Base-by-base conservation (phyloP, 2,329 filamentous ascomycete species). In the Aspergillus sp. region DNA sequence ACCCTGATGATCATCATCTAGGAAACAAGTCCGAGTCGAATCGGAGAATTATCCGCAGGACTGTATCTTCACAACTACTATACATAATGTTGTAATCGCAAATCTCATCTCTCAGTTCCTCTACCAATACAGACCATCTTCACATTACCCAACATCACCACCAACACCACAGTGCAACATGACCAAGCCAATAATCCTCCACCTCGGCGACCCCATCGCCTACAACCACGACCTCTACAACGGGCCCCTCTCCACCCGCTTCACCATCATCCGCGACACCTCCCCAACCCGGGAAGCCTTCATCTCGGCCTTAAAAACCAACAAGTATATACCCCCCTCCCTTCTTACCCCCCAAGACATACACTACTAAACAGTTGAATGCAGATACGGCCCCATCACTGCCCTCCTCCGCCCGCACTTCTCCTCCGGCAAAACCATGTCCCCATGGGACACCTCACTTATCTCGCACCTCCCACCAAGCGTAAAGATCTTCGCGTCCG, bases 351-450 rank as follows among this genome's bases (percentile, higher is more conserved):
- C 6, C 38, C 13, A n/a, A 19, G 19, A 17, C 38, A 8, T 9
- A 13, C 21, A 23, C 13, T 12, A 13, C 3, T 4, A 1, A 45
- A 7, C 0, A n/a, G n/a, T n/a, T n/a, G n/a, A 21, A 15, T 5
- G 6, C 17, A 76, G 72, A 69, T 77, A 70, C 56, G 73, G 71
- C 3, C 61, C 71, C 51, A 73, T 76, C 55, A 68, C 75, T 8
- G 84, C 82, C 58, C 76, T 82, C n/a, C 69, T 71, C 55, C 80
- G 87, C 0, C 87, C 87, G 0, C 87, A 86, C 63, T 89, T 84
- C 81, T 81, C 83, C 57, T 86, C 85, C 0, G 87, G 87, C 28
- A 86, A 85, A 8, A 87, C 89, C 71, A 89, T 89, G 87, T 85
- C 85, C 10, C 80, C 78, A 10, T 89, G 87, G 86, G 83, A 89